These are phyloP conservation scores for Ormosia semicastrata DNA, from an alignment of 306 rosid genomes.

Conservation along the genomic window DNA sequence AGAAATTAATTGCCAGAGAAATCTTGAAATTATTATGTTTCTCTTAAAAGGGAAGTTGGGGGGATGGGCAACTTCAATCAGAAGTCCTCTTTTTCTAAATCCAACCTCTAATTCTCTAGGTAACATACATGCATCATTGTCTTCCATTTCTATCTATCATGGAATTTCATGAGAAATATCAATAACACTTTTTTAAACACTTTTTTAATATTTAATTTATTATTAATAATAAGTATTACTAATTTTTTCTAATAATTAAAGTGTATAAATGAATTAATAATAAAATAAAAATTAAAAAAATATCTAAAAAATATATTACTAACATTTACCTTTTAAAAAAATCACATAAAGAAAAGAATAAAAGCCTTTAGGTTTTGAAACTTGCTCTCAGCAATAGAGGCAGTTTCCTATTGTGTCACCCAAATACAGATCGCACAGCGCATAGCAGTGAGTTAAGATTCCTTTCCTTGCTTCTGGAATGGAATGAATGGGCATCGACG, in stretches of 20 bases:
- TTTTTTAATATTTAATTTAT: too few species aligned
- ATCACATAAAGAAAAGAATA: too few species aligned
- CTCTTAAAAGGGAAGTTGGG: background rate
- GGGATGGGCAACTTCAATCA: background rate
- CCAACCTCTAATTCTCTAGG: too few species aligned
- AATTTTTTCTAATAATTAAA: too few species aligned
- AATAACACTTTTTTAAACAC: too few species aligned
- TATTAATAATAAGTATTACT: too few species aligned
- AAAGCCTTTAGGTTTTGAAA: background rate
- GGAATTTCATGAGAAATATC: too few species aligned
- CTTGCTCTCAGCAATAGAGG: background rate
- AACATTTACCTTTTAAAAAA: too few species aligned
- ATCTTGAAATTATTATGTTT: background rate
- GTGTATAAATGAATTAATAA: too few species aligned
- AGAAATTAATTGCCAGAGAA: background rate
- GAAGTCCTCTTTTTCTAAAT: background rate
- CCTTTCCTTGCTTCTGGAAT: too few species aligned
- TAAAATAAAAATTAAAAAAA: too few species aligned
- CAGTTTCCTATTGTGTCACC: background rate
- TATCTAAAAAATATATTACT: too few species aligned
- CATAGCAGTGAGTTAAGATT: background rate
- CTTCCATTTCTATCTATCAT: background rate
- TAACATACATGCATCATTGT: background rate
- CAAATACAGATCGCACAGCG: background rate
- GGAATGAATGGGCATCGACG: background rate